Evolutionary conservation across 495 filamentous ascomycete genomes (phyloP).

Genomic region (Lasiosphaeris hirsuta): DNA sequence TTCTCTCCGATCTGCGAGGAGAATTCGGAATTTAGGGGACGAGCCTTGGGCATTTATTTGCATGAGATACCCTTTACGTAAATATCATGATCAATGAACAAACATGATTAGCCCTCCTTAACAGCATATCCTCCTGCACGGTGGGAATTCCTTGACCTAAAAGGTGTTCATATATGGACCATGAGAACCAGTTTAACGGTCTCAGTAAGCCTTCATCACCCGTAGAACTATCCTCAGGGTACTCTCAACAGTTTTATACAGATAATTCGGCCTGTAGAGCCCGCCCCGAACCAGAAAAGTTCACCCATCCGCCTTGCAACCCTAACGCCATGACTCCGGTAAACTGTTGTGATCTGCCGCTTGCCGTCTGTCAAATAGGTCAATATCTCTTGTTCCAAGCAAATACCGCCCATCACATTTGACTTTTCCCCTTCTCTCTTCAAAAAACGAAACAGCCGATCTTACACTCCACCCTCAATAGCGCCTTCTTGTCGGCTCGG

Average conservation of each 20-base stretch:
- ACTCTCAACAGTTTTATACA: neutral
- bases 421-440: neutral
- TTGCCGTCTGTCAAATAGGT: neutral
- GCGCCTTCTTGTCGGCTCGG: slow-evolving; percentile 69
- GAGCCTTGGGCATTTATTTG: slow-evolving; percentile 8
- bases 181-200: too few relatives aligned
- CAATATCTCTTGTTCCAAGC: too few relatives aligned
- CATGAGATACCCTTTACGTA: slow-evolving; percentile 23
- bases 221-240: too few relatives aligned
- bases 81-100: neutral
- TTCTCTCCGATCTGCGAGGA: neutral
- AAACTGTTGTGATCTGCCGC: neutral
- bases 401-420: neutral
- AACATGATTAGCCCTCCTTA: neutral
- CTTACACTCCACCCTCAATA: slow-evolving; percentile 39
- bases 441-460: neutral
- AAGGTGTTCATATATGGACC: too few relatives aligned
- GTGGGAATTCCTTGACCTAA: too few relatives aligned
- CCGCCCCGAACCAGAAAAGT: neutral
- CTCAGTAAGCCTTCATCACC: too few relatives aligned
- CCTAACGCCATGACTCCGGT: slow-evolving; percentile 12
- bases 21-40: neutral
- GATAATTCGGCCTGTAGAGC: neutral
- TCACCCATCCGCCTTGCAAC: neutral
- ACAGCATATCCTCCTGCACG: too few relatives aligned